Base-by-base conservation (phyloP, 108 stramenopile genomes). In the Cyclotella kingstonii region DNA sequence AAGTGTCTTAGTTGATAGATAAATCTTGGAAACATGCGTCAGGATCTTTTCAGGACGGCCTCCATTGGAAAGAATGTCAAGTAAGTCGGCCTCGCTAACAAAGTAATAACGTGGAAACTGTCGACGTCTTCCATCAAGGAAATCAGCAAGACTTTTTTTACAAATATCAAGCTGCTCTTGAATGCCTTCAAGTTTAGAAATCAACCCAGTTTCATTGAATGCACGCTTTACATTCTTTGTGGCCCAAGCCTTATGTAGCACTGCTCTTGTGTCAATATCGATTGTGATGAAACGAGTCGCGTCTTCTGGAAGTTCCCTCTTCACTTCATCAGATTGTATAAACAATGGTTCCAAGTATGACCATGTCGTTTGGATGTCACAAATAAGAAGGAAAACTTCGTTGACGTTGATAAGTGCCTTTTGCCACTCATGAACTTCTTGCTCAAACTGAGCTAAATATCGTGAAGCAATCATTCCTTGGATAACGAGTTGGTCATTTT, bases 91-190 rank as follows among this genome's bases (percentile, higher is more conserved):
- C 54, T 92, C 86, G 22, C 83, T 81, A 3, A 83, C 83, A 61
- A 92, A 92, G 80, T 90, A 92, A 66, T 86, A 90, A 15, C 91
- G 54, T 8, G 91, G 91, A 54, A 92, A 92, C 41, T 86, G 82
- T 14, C 85, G 76, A 23, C 88, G 75, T 28, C 88, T 67, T 7
- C 84, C 82, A 40, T 87, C 91, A 41, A 92, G 78, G 54, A 90
- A 92, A 45, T 92, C 87, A 11, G 78, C 78, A 22, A 92, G 80
- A 19, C 75, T 74, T 76, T 87, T 92, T 43, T 89, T 85, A 67
- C 91, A 92, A 31, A 83, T 46, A 35, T 90, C 91, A 4, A 92
- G 81, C 43, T 70, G 85, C 67, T 75, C 81, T 38, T 75, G 68
- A 25, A 89, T 77, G 18, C 57, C 73, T 44, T 88, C 91, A 34